Evolutionary conservation across 2,329 filamentous ascomycete genomes (phyloP), one percentile per base, ranked within the genome.

Genomic region (Emergomyces orientalis): DNA sequence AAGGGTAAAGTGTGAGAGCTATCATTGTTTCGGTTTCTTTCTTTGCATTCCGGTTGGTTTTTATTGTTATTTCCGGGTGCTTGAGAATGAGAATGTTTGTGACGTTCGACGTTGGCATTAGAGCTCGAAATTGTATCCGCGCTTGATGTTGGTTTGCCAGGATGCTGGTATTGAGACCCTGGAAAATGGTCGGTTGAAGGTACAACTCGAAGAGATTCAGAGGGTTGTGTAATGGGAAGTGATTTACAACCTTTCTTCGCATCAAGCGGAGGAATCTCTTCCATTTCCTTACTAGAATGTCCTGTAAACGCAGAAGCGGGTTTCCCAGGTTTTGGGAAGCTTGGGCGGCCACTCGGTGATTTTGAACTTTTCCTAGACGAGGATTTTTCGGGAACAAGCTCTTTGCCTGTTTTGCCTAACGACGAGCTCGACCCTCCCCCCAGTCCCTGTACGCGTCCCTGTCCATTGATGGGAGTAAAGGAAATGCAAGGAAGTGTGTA

Each of bases 111-210:
- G 41, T 43, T 64, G 55, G 25, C 64, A 65, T 34, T 47, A 13
- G 57, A 45, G 27, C 66, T 65, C 30, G 59, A 58, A 56, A 63
- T 11, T 11, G 52, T 37, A 8, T 63, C 30, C 13, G 66, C 63
- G 22, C 52, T 54, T n/a, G 65, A 61, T 19, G 57, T 25, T 34
- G 61, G 49, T 22, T 59, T 41, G 45, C 67, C 68, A 61, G 63
- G 69, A 19, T 70, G 67, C 41, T 73, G 72, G 63, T 75, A 78
- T 67, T 76, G 71, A 63, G 77, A 78, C 54, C 72, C 73, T 1
- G 74, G 71, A 56, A 76, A 65, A 47, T 75, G 72, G 27, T 75
- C 76, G 7, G 74, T 74, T 9, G 75, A 75, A 58, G 73, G 70
- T 19, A 74, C 64, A 19, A 73, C 67, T 61, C 67, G 69, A 58